Base-by-base conservation (phyloP, 257 asterid genomes). In the Nicotiana knightiana region DNA sequence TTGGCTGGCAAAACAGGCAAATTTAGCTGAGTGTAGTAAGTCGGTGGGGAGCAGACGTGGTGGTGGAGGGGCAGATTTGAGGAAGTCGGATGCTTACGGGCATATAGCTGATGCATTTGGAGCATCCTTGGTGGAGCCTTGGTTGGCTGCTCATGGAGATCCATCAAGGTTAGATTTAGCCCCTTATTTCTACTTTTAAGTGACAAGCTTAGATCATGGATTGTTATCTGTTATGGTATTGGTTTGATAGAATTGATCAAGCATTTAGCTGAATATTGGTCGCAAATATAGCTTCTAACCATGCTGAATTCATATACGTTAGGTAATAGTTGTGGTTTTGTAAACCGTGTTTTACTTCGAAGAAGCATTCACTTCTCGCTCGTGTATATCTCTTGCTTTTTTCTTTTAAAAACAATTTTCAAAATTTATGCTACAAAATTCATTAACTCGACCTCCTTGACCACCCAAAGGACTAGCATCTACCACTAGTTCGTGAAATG, bases 141-240 rank as follows among this genome's bases (percentile, higher is more conserved):
- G 98, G 98, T 82, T 94, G 93, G 97, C 97, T 89, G 97, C 98
- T 71, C 98, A 94, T 76, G 98, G 94, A n/a, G 98, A 94, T 92
- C 97, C 97, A 28, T 93, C 96, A 77, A 93, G 98, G 98, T 94
- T 81, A 76, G 88, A 81, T 81, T 21, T 21, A 21, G 24, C 24
- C 24, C 24, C 24, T 21, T 80, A 8, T 76, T 82, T 30, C 15
- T 83, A 33, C 57, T 51, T 81, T 53, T 35, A n/a, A 7, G 76
- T n/a, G 82, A 67, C 12, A 46, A 43, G 65, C 77, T 24, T 9
- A 26, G 63, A 18, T 9, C 9, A 65, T 32, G 8, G 64, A 24
- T 53, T 64, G 61, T 61, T 77, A 28, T 78, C 21, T 58, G 64
- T 48, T 8, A 18, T 6, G n/a, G 46, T 68, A 39, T 39, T 39